Evolutionary conservation across 2,329 filamentous ascomycete genomes (phyloP).

Genomic region (Claviceps purpurea): DNA sequence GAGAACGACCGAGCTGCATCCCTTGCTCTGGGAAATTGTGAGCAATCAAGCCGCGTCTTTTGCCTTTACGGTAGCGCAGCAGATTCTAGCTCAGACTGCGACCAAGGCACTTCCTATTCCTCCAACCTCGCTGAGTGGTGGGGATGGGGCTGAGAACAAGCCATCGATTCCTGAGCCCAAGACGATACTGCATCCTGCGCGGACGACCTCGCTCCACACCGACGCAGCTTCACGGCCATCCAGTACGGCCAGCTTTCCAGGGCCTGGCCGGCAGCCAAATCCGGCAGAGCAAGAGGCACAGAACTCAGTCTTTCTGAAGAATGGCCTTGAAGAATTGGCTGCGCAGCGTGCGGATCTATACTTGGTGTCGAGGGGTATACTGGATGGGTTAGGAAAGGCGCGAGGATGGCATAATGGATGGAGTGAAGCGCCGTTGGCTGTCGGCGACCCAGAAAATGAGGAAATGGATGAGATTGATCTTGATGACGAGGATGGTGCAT

Average conservation of each 20-base stretch:
- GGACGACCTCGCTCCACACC: constrained; percentile 47
- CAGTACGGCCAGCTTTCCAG: constrained; percentile 41
- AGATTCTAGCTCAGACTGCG: constrained; percentile 62
- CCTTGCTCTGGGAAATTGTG: constrained; percentile 37
- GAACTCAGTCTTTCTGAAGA: constrained; percentile 38
- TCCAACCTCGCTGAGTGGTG: constrained; percentile 36
- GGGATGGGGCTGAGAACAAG: constrained; percentile 44
- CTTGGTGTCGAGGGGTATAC: constrained; percentile 62
- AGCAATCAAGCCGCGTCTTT: constrained; percentile 69
- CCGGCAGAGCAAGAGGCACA: constrained; percentile 25
- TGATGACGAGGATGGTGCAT: constrained; percentile 24
- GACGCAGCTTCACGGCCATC: constrained; percentile 24
- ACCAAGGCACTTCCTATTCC: constrained; percentile 56
- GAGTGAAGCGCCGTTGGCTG: constrained; percentile 43
- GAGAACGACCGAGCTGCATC: constrained; percentile 14
- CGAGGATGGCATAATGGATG: constrained; percentile 68
- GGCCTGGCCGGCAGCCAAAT: constrained; percentile 26
- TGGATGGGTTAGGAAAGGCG: constrained; percentile 60
- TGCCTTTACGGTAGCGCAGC: constrained; percentile 62
- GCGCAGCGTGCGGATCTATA: constrained; percentile 73
- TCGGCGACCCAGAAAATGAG: constrained; percentile 27
- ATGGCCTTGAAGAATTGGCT: constrained; percentile 68
- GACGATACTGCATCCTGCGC: constrained; percentile 55
- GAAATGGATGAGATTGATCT: constrained; percentile 47
- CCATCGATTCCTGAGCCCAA: constrained; percentile 52